A percentile compares a stretch with the other conserved stretches of the same genome.
phyloP scores from a whole-genome alignment of 73 alveolate genomes.

The Paramecium primaurelia region DNA sequence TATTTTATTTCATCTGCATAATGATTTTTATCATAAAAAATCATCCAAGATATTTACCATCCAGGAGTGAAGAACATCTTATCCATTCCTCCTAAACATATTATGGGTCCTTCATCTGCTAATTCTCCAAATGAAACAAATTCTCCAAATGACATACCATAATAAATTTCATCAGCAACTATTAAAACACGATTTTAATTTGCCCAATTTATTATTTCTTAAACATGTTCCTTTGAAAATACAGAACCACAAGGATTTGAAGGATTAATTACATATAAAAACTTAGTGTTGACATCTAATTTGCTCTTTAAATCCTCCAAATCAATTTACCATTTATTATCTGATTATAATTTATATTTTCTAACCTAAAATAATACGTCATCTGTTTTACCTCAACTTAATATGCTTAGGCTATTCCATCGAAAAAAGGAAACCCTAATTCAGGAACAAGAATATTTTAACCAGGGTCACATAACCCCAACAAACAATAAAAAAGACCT shows the following conservation, averaged over 20 bases:
- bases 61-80: conserved; percentile 87
- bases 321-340: conserved; percentile 77
- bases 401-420: not conserved
- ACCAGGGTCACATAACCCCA: conserved; percentile 75
- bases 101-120: conserved; percentile 66
- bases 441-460: conserved; percentile 83
- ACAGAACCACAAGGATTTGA: conserved; percentile 89
- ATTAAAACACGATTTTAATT: conserved; percentile 67
- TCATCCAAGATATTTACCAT: conserved; percentile 88
- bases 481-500: conserved; percentile 69
- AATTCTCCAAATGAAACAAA: conserved; percentile 57
- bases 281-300: conserved; percentile 71
- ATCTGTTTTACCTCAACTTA: conserved; percentile 43
- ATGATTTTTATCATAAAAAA: conserved; percentile 72
- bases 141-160: conserved; percentile 68
- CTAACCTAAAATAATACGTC: conserved; percentile 64
- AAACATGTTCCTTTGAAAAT: conserved; percentile 71
- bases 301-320: conserved; percentile 55
- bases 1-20: conserved; percentile 60
- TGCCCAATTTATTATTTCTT: conserved; percentile 70
- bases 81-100: conserved; percentile 71
- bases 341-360: conserved; percentile 74
- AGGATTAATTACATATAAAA: conserved; percentile 77
- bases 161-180: conserved; percentile 84
- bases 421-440: conserved; percentile 81